Evolutionary conservation across 2,329 filamentous ascomycete species (phyloP).

Genomic region (Trichoderma sp.): DNA sequence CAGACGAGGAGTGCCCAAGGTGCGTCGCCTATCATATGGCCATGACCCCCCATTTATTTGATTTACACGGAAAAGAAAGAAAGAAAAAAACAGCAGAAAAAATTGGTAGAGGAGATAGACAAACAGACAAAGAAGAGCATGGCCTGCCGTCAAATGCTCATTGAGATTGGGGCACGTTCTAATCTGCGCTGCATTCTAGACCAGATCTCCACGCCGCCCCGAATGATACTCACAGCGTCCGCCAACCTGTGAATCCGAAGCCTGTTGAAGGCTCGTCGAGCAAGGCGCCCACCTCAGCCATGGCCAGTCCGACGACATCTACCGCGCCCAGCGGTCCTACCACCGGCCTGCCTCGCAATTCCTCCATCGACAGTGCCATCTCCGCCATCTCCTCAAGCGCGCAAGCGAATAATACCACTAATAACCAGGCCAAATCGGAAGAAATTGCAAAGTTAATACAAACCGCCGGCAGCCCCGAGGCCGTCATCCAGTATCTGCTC

Average conservation of each 20-base stretch:
- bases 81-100: neutral
- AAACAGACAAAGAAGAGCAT: neutral
- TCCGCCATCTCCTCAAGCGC: conserved; percentile 68
- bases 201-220: conserved; percentile 32
- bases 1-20: conserved; percentile 35
- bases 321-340: conserved; percentile 36
- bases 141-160: neutral
- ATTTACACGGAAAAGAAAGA: neutral
- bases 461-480: conserved; percentile 84
- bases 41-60: too few species aligned
- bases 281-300: conserved; percentile 40
- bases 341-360: conserved; percentile 60
- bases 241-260: conserved; percentile 45
- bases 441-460: conserved; percentile 79
- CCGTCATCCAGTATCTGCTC: conserved; percentile 80
- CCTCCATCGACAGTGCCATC: conserved; percentile 91
- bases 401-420: conserved; percentile 51
- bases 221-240: conserved; percentile 51
- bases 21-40: conserved; percentile 29
- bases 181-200: conserved; percentile 25
- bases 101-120: neutral
- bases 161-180: conserved; percentile 6
- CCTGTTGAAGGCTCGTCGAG: conserved; percentile 41
- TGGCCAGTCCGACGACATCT: conserved; percentile 47
- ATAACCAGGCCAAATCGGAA: conserved; percentile 58